Evolutionary conservation across 257 asterid species (phyloP).

Genomic region (Solanum microdontum): DNA sequence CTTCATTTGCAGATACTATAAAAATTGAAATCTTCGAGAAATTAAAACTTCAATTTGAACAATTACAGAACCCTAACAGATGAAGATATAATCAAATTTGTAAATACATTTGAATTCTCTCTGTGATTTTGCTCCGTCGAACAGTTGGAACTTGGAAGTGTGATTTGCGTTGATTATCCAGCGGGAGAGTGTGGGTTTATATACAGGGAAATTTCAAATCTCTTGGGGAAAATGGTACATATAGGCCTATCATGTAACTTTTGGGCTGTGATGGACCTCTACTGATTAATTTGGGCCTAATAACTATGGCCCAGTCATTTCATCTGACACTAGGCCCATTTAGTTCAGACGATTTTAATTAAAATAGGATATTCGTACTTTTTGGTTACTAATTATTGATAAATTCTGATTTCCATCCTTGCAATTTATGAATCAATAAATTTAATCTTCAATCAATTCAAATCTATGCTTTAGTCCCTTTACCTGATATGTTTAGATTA

Average conservation of each 20-base stretch:
- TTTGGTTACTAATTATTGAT: background rate
- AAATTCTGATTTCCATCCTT: background rate
- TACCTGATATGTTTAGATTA: background rate
- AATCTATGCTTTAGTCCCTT: background rate
- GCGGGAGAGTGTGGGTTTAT: background rate
- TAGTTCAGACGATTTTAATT: background rate
- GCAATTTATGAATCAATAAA: background rate
- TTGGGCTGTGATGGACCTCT: background rate
- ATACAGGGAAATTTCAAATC: background rate
- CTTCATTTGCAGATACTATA: slow-evolving; percentile 38
- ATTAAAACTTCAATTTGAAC: background rate
- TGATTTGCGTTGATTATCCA: background rate
- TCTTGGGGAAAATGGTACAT: background rate
- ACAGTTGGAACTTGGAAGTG: background rate
- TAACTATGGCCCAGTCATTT: background rate
- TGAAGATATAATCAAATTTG: background rate
- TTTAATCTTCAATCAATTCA: background rate
- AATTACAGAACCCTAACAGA: background rate
- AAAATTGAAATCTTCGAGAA: background rate
- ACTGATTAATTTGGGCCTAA: background rate
- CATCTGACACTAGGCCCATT: background rate
- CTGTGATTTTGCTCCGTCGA: background rate
- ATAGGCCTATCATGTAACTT: background rate
- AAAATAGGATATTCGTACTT: too few species aligned
- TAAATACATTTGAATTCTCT: background rate